A percentile compares a stretch with the other conserved stretches of the same genome.
Conservation (phyloP, 306 rosid species). For the Begonia masoniana region DNA sequence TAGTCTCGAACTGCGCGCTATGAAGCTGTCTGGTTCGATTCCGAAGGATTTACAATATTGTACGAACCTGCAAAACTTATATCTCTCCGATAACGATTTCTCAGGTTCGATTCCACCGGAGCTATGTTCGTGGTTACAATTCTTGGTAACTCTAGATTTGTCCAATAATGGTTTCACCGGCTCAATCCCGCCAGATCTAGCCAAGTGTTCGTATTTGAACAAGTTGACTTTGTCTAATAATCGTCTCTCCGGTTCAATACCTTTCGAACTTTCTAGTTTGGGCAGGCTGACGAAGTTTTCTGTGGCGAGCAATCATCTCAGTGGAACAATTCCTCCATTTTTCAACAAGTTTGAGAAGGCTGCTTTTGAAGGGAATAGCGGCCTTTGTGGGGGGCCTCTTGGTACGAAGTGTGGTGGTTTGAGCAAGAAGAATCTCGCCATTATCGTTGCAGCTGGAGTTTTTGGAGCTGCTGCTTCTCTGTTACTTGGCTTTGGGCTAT, state of each 20-base stretch:
- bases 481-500: constrained; percentile 63
- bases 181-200: constrained; percentile 35
- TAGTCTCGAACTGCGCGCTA: constrained; percentile 30
- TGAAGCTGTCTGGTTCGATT: constrained; percentile 42
- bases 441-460: constrained; percentile 87
- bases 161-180: constrained; percentile 45
- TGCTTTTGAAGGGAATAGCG: constrained; percentile 56
- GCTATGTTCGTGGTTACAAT: constrained; percentile 64
- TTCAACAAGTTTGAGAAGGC: constrained; percentile 21
- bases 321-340: constrained; percentile 41
- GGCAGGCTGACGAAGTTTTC: constrained; percentile 44
- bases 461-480: constrained; percentile 88
- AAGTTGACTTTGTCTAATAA: constrained; percentile 35
- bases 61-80: constrained; percentile 38
- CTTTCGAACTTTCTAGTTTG: constrained; percentile 42
- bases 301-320: constrained; percentile 52
- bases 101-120: constrained; percentile 40
- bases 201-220: constrained; percentile 51
- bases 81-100: constrained; percentile 48
- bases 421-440: constrained; percentile 74
- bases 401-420: constrained; percentile 74
- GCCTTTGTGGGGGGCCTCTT: constrained; percentile 63
- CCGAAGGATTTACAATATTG: constrained; percentile 50
- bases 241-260: constrained; percentile 45
- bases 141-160: constrained; percentile 47